Evolutionary conservation across 169 alveolate species (phyloP), one percentile per base, ranked within the genome.

Genomic region (Plasmodium billcollinsi): DNA sequence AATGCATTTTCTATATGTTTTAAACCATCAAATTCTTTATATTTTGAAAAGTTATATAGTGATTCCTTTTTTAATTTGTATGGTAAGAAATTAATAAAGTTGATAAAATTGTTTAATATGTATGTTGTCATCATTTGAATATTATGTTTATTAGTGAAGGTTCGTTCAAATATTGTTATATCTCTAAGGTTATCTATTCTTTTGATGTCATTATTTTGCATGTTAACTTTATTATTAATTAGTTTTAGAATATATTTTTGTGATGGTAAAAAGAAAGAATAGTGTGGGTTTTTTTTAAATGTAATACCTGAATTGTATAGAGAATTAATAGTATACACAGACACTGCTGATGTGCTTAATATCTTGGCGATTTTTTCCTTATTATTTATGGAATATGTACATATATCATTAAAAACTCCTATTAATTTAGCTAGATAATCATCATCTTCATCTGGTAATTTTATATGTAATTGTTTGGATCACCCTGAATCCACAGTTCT

Each of bases 351-450:
- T 63, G 76, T 62, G 12, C 76, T 52, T 61, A 86, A 21, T 2
- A 47, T 24, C 50, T 86, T 86, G n/a, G 86, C 54, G 39, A 86
- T 62, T 24, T 58, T 86, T 24, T 5, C 24, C 18, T 86, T 86
- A 49, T 86, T 86, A 18, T 86, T 59, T 72, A 45, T 45, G 24
- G 92, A 20, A 49, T 86, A 86, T 18, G 18, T 39, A 26, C 88
- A 71, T 59, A 86, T 86, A 54, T 86, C 54, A 26, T 62, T 73
- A 63, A 74, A 61, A 45, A 72, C 39, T 20, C 73, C 50, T 14
- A 86, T 72, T 62, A 86, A 71, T 86, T 86, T 86, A 9, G 71
- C 92, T 74, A 86, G 62, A 74, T 86, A 86, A 61, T 86, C 92
- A 33, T 86, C 92, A 86, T 86, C 88, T 73, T 86, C 76, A 72